Evolutionary conservation across 2,329 filamentous ascomycete genomes (phyloP).

Genomic region (Cercospora janseana): DNA sequence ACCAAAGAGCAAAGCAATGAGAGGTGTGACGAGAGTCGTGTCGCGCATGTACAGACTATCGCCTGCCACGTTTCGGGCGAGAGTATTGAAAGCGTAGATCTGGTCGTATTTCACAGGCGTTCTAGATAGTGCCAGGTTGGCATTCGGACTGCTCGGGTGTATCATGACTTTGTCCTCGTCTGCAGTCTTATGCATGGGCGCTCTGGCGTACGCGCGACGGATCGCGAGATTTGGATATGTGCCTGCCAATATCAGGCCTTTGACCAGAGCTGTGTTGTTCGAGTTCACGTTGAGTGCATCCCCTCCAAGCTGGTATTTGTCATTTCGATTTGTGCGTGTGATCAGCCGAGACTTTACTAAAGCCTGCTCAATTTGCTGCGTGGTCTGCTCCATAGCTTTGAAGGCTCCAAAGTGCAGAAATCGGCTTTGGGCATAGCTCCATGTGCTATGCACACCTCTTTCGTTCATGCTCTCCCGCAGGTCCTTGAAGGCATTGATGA

Average conservation of each 20-base stretch:
- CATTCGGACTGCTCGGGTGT: constrained; percentile 33
- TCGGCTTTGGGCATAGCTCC: constrained; percentile 34
- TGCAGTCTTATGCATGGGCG: constrained; percentile 31
- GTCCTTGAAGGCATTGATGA: constrained; percentile 46
- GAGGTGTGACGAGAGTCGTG: constrained; percentile 29
- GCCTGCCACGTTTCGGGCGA: constrained; percentile 20
- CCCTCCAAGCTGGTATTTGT: constrained; percentile 22
- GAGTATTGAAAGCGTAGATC: constrained; percentile 23
- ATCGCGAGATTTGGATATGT: constrained; percentile 48
- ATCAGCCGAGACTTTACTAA: constrained; percentile 40
- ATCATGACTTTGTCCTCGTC: constrained; percentile 32
- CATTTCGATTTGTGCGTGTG: constrained; percentile 21
- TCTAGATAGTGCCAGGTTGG: constrained; percentile 3
- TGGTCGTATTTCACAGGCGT: constrained; percentile 12
- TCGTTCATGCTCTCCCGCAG: constrained; percentile 37
- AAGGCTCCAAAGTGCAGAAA: constrained; percentile 42
- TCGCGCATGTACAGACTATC: constrained; percentile 32
- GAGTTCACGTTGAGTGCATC: constrained; percentile 47
- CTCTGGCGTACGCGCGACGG: constrained; percentile 19
- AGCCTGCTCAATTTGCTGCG: constrained; percentile 41
- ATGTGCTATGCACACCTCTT: constrained; percentile 35
- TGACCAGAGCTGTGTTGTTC: constrained; percentile 45
- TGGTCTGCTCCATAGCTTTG: constrained; percentile 38
- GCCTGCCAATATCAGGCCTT: constrained; percentile 48
- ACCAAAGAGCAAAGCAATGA: constrained; percentile 36